These are phyloP conservation scores for Tremella fuciformis DNA, from an alignment of 768 basidiomycete species.

Conservation along the genomic window DNA sequence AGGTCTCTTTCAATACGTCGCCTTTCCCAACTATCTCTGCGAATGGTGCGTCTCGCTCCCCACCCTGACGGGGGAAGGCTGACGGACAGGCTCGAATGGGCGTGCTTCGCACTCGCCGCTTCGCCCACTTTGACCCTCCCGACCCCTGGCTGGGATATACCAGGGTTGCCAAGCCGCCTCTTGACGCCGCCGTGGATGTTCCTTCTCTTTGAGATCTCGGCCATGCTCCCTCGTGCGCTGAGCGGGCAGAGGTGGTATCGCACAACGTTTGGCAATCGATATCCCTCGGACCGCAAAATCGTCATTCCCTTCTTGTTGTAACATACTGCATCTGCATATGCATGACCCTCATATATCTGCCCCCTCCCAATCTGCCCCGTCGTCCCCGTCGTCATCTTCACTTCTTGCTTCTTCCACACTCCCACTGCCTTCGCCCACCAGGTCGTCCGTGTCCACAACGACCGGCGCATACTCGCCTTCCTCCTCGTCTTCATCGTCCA, in stretches of 20 bases:
- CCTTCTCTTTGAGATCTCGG: conserved; percentile 63
- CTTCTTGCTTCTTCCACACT: no score
- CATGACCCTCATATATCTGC: conserved; percentile 5
- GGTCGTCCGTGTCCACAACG: conserved; percentile 35
- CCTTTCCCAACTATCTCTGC: conserved; percentile 89
- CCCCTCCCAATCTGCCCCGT: not conserved
- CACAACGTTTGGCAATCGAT: conserved; percentile 66
- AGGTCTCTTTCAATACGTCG: conserved; percentile 70
- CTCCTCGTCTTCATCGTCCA: conserved; percentile 39
- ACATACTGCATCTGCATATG: not conserved
- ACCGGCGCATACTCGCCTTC: conserved; percentile 51
- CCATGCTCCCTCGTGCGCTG: conserved; percentile 74
- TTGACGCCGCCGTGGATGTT: not conserved
- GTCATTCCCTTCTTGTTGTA: conserved; percentile 76
- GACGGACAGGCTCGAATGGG: conserved; percentile 71
- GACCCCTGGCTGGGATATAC: conserved; percentile 3
- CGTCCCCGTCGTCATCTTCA: not conserved
- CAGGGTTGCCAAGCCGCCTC: not conserved
- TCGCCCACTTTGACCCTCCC: conserved; percentile 24
- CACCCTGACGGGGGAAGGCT: no score
- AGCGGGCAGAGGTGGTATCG: conserved; percentile 85
- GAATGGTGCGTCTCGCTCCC: conserved; percentile 67
- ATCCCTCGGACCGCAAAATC: conserved; percentile 70
- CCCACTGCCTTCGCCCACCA: not conserved
- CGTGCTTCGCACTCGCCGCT: conserved; percentile 77